Conservation (phyloP, 2,329 filamentous ascomycete species). For the Aspergillus sclerotialis region DNA sequence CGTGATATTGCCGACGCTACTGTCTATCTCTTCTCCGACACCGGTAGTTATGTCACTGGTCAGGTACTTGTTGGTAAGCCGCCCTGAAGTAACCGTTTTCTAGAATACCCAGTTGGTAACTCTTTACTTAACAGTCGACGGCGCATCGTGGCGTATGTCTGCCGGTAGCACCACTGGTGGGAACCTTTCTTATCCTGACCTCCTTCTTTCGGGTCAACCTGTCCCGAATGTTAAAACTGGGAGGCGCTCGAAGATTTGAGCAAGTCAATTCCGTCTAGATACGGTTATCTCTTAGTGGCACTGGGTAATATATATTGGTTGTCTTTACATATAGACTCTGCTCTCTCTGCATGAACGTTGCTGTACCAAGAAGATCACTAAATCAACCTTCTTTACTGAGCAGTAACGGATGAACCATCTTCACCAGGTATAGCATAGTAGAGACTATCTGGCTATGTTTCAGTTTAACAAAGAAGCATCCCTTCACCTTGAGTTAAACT, state of each 20-base stretch:
- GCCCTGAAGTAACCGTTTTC: not conserved
- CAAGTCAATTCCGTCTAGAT: no score
- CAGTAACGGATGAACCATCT: no score
- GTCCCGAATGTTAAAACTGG: conserved; percentile 52
- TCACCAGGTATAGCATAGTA: no score
- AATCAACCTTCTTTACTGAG: no score
- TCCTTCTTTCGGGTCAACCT: conserved; percentile 46
- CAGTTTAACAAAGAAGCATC: no score
- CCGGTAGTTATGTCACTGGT: conserved; percentile 80
- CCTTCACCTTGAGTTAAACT: no score
- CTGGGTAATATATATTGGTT: no score
- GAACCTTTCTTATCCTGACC: conserved; percentile 50
- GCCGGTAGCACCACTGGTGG: conserved; percentile 23
- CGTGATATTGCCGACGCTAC: conserved; percentile 91
- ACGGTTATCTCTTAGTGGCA: no score
- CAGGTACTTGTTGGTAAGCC: conserved; percentile 60
- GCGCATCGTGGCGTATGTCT: conserved; percentile 34
- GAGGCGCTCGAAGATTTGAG: conserved; percentile 48
- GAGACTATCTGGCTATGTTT: no score
- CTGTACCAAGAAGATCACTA: no score
- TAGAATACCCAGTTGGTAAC: not conserved
- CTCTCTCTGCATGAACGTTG: no score
- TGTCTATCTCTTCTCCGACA: conserved; percentile 78
- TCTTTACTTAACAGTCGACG: conserved; percentile 26
- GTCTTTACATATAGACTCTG: no score